These are phyloP conservation scores for Castanea crenata DNA, from an alignment of 306 rosid species.

Conservation along the genomic window DNA sequence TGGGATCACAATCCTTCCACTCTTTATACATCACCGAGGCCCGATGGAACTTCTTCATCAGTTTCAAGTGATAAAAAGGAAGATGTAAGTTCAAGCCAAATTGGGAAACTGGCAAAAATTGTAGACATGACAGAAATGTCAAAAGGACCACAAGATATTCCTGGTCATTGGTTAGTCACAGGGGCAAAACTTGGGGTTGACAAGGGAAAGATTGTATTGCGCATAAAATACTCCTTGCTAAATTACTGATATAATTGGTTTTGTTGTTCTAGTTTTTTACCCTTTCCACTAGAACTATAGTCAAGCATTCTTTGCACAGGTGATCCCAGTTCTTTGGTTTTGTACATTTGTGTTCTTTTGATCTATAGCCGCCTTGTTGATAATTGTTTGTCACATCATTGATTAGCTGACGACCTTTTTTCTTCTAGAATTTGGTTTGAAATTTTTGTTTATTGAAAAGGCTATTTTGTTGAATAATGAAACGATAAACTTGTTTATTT, in stretches of 20 bases:
- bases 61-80: slow-evolving; percentile 51
- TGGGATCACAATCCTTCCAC: slow-evolving; percentile 92
- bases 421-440: slow-evolving; percentile 29
- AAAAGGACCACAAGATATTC: slow-evolving; percentile 93
- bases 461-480: slow-evolving; percentile 6
- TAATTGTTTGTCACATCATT: slow-evolving; percentile 32
- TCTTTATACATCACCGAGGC: slow-evolving; percentile 37
- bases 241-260: slow-evolving; percentile 61
- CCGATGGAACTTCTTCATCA: slow-evolving; percentile 80
- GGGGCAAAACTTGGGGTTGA: slow-evolving; percentile 99
- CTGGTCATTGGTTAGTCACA: slow-evolving; percentile 98
- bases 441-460: slow-evolving; percentile 23
- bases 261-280: slow-evolving; percentile 21
- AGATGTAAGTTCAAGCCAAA: slow-evolving; percentile 45
- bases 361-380: slow-evolving; percentile 24
- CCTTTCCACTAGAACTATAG: slow-evolving; percentile 50
- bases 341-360: slow-evolving; percentile 41
- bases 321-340: slow-evolving; percentile 44
- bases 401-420: slow-evolving; percentile 33
- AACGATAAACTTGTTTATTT: too few species aligned
- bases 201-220: slow-evolving; percentile 81
- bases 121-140: slow-evolving; percentile 94
- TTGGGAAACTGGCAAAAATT: slow-evolving; percentile 78
- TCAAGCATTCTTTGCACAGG: slow-evolving; percentile 90
- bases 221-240: slow-evolving; percentile 84